Conservation (phyloP, 257 asterid species). For the Parsonsia alboflavescens region DNA sequence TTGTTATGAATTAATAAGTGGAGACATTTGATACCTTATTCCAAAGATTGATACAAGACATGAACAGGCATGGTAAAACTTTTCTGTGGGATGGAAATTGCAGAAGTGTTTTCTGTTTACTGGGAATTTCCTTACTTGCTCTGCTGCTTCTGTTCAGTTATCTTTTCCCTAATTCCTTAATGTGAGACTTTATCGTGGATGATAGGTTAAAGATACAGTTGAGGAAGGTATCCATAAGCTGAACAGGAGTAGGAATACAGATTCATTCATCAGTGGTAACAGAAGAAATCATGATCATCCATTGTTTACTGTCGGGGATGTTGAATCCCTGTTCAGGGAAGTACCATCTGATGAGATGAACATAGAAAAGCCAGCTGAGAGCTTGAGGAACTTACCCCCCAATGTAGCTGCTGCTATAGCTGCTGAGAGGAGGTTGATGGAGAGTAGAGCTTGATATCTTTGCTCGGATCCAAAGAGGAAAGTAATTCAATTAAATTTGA, state of each 20-base stretch:
- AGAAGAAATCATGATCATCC: slow-evolving; percentile 90
- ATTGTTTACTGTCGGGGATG: slow-evolving; percentile 67
- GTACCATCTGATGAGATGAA: slow-evolving; percentile 34
- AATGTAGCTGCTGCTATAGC: slow-evolving; percentile 90
- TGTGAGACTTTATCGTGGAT: slow-evolving; percentile 11
- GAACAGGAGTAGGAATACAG: slow-evolving; percentile 66
- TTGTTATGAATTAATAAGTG: background rate
- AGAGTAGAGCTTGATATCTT: slow-evolving; percentile 18
- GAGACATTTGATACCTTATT: background rate
- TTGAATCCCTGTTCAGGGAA: slow-evolving; percentile 74
- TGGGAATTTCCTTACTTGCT: background rate
- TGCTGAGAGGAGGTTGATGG: slow-evolving; percentile 75
- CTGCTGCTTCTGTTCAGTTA: background rate
- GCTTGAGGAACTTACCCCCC: slow-evolving; percentile 76
- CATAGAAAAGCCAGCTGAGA: slow-evolving; percentile 27
- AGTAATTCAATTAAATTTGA: no score
- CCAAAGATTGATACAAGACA: background rate
- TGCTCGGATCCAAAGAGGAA: no score
- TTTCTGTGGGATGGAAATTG: no score
- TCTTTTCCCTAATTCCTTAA: background rate
- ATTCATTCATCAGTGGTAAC: slow-evolving; percentile 78
- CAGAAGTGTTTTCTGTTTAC: no score
- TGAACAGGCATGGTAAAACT: background rate
- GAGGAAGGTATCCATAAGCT: slow-evolving; percentile 86
- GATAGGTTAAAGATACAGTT: slow-evolving; percentile 79